Conservation (phyloP, 2,329 filamentous ascomycete species). For the Teratosphaeria viscida region DNA sequence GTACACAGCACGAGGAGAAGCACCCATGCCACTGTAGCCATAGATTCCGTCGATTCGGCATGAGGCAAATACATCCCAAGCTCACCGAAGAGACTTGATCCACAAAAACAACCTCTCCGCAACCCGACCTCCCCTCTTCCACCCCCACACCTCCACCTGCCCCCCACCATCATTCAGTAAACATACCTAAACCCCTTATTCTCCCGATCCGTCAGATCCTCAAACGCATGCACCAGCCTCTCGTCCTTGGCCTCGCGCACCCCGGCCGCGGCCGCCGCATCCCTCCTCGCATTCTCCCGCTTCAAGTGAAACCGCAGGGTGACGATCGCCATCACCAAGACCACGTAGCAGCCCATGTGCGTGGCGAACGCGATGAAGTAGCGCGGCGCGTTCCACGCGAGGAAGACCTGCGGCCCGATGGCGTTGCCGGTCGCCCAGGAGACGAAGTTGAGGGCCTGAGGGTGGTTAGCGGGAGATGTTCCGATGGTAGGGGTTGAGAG, state of each 20-base stretch:
- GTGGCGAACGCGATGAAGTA: conserved; percentile 62
- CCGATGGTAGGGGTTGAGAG: not conserved
- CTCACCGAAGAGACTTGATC: no score
- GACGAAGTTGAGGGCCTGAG: conserved; percentile 59
- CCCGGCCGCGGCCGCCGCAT: conserved; percentile 19
- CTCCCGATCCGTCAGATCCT: conserved; percentile 22
- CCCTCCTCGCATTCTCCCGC: conserved; percentile 31
- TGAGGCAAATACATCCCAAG: no score
- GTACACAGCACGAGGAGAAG: no score
- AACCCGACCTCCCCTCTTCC: no score
- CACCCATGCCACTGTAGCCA: no score
- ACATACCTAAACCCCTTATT: conserved; percentile 1
- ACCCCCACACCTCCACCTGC: not conserved
- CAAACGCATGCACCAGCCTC: conserved; percentile 22
- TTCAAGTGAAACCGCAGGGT: conserved; percentile 32
- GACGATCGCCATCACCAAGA: conserved; percentile 33
- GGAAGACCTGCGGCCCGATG: conserved; percentile 57
- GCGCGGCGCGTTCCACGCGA: conserved; percentile 48
- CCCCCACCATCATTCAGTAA: not conserved
- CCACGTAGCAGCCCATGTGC: conserved; percentile 59
- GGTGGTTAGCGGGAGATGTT: not conserved
- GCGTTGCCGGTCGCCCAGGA: conserved; percentile 60
- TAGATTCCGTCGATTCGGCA: no score
- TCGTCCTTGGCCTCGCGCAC: conserved; percentile 15
- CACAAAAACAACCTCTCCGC: no score